Base-by-base conservation (phyloP, 1,284 basidiomycete species). In the Ceratobasidium sp. region DNA sequence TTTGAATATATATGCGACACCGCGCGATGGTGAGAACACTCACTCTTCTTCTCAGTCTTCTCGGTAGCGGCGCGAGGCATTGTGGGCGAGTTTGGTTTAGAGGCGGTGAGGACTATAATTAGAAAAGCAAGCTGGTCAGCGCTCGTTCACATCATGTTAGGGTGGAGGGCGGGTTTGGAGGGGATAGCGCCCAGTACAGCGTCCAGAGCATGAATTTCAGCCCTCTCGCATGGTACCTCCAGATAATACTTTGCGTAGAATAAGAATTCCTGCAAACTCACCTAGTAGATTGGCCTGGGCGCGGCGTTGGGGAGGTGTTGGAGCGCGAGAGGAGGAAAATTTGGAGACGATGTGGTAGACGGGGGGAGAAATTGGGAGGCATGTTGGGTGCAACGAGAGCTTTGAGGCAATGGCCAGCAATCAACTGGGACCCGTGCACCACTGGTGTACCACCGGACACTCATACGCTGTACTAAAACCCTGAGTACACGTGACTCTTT, bases 31-130 rank as follows among this genome's bases (percentile, higher is more conserved):
- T n/a, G 64, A 41, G 23, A 70, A 54, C 35, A 59, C 73, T 30
- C 43, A 74, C 73, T 52, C 59, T 76, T 76, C 70, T 73, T 74
- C 70, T 72, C 73, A 32, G 73, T 76, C 70, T 73, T 74, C 64
- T 76, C 75, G 38, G 75, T 73, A 32, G 75, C 75, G 62, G 73
- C 73, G 54, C 70, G 61, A 55, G 73, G 75, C 75, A 75, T 75
- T 32, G 52, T 69, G 70, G 43, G 49, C 46, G 35, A 21, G 35
- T 62, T n/a, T 43, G 4, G 57, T 16, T 14, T 11, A 38, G 38
- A 44, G 57, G 57, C 43, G 55, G n/a, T 32, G 38, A 26, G 52
- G 52, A 44, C 64, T 72, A 62, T 54, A 62, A 63, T 55, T 1
- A 52, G 18, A 41, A 46, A 54, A 21, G 23, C 18, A 21, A 72